Percentiles rank a stretch among this genome's conserved stretches.
Evolutionary conservation across 1,139 yeast species (phyloP).

Genomic region (Lodderomyces orthopsilosis): DNA sequence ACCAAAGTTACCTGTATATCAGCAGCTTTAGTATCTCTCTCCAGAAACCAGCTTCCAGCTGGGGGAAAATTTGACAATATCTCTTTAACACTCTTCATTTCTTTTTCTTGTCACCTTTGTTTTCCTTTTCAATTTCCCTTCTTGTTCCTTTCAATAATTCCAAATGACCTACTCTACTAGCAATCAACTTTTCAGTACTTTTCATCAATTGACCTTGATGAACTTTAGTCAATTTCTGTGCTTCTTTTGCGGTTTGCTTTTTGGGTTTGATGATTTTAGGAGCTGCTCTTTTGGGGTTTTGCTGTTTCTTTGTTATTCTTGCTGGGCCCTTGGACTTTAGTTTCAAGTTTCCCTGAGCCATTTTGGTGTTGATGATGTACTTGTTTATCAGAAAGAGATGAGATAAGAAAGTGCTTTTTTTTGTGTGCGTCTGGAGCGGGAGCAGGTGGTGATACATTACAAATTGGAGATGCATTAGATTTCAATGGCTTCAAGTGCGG

Average conservation of each 20-base stretch:
- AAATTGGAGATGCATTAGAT: no score
- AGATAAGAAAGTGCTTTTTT: conserved; percentile 8
- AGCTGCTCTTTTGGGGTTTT: conserved; percentile 64
- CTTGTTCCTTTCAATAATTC: conserved; percentile 92
- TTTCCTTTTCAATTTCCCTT: conserved; percentile 66
- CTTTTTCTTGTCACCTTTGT: conserved; percentile 27
- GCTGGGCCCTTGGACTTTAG: conserved; percentile 46
- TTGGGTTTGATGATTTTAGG: conserved; percentile 73
- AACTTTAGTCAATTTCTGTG: conserved; percentile 53
- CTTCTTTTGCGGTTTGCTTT: conserved; percentile 48
- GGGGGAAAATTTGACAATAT: conserved; percentile 17
- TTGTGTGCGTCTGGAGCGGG: neutral
- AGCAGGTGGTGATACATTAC: no score
- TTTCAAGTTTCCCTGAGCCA: conserved; percentile 60
- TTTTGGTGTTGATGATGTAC: conserved; percentile 15
- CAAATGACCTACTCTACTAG: conserved; percentile 92
- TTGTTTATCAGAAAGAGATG: conserved; percentile 1
- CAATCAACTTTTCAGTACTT: conserved; percentile 79
- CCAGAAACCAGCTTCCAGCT: neutral
- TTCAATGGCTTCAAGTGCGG: no score
- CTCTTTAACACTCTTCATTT: conserved; percentile 13
- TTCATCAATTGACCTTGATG: conserved; percentile 66
- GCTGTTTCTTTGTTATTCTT: conserved; percentile 52
- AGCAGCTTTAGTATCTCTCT: neutral
- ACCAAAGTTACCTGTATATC: conserved; percentile 1